Percentiles rank a stretch among this genome's conserved stretches.
Conservation (phyloP, 306 rosid genomes). For the Rosa rugosa region DNA sequence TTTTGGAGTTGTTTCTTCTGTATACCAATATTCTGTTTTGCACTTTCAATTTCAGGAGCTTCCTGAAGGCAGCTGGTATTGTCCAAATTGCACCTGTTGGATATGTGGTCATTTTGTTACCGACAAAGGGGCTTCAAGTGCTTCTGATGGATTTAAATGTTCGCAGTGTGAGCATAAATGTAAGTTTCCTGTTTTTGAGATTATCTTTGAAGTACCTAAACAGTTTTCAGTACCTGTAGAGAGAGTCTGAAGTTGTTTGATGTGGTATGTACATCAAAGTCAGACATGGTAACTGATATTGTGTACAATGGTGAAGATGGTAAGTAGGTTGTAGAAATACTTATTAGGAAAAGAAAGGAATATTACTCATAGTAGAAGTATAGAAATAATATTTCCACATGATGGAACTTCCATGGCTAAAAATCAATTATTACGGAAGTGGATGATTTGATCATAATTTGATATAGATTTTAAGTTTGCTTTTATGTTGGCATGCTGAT, state of each 20-base stretch:
- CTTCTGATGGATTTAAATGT: slow-evolving; percentile 64
- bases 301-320: background rate
- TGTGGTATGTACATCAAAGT: background rate
- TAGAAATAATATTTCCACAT: background rate
- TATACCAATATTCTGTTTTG: slow-evolving; percentile 26
- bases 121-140: slow-evolving; percentile 58
- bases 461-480: background rate
- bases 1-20: slow-evolving; percentile 20
- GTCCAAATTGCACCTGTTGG: slow-evolving; percentile 82
- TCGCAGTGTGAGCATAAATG: slow-evolving; percentile 93
- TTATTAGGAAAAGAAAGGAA: background rate
- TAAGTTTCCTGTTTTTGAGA: slow-evolving; percentile 34
- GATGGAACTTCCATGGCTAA: background rate
- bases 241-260: slow-evolving; percentile 7
- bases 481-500: slow-evolving; percentile 3
- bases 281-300: background rate
- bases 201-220: slow-evolving; percentile 18
- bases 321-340: background rate
- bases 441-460: background rate
- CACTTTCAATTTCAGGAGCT: slow-evolving; percentile 64
- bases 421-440: background rate
- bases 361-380: background rate
- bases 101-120: slow-evolving; percentile 75
- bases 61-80: slow-evolving; percentile 96
- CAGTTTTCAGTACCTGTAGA: slow-evolving; percentile 17